A percentile compares a stretch with the other conserved stretches of the same genome.
Evolutionary conservation across 768 basidiomycete species (phyloP).

Genomic region (Gautieria morchelliformis): DNA sequence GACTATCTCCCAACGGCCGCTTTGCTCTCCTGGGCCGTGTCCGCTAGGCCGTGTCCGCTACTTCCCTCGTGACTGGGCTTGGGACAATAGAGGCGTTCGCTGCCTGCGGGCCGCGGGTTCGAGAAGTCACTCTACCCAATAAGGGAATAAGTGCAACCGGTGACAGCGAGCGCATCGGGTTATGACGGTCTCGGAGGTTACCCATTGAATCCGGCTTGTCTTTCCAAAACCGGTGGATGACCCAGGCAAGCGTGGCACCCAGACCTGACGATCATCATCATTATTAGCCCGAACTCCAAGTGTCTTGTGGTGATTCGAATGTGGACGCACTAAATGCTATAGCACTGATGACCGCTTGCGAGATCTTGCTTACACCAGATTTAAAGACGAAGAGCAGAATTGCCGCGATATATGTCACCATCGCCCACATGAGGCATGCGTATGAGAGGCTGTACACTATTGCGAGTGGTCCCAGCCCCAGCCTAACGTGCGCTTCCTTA

Average conservation of each 20-base stretch:
- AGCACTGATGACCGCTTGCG: not conserved
- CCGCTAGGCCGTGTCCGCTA: no score
- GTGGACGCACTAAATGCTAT: not conserved
- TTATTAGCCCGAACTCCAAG: not conserved
- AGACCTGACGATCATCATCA: not conserved
- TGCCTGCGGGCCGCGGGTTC: not conserved
- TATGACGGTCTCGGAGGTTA: not conserved
- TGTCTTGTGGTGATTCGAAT: not conserved
- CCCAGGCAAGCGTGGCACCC: not conserved
- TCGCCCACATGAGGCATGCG: conserved; percentile 4
- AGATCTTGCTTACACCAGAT: not conserved
- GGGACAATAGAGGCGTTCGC: not conserved
- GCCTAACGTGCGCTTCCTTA: not conserved
- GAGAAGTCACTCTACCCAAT: not conserved
- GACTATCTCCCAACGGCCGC: no score
- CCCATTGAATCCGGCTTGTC: not conserved
- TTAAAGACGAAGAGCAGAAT: not conserved
- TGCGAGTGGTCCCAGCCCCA: not conserved
- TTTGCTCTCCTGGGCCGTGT: no score
- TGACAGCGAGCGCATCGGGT: not conserved
- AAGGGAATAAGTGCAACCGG: not conserved
- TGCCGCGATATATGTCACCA: not conserved
- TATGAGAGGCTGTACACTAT: conserved; percentile 1
- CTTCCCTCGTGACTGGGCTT: not conserved
- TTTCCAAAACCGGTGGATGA: not conserved